Evolutionary conservation across 192 early-diverging fungal genomes (phyloP).

Genomic region (Backusella mclennaniae): DNA sequence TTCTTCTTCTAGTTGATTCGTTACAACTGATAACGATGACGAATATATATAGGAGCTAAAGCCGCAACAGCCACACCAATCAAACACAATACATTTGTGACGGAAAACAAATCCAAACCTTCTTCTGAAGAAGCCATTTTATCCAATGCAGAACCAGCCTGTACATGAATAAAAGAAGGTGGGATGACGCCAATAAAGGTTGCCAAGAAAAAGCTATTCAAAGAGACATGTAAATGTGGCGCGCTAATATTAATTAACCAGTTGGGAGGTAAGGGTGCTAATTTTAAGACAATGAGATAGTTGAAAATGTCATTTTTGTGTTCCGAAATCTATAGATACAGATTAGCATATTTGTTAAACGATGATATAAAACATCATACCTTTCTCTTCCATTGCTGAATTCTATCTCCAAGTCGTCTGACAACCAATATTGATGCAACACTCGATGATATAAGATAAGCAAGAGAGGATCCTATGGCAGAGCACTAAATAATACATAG

Average conservation of each 20-base stretch:
- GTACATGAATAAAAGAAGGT: conserved; percentile 53
- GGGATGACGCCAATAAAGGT: conserved; percentile 54
- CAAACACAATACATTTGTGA: conserved; percentile 42
- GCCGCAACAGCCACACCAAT: conserved; percentile 42
- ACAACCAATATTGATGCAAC: conserved; percentile 47
- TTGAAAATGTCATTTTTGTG: conserved; percentile 54
- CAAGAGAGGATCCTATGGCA: conserved; percentile 48
- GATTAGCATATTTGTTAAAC: background rate
- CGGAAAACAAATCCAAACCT: conserved; percentile 40
- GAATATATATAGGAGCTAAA: conserved; percentile 42
- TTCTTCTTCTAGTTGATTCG: no score
- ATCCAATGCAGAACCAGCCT: conserved; percentile 52
- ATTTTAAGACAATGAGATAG: conserved; percentile 52
- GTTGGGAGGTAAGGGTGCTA: conserved; percentile 56
- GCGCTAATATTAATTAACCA: conserved; percentile 58
- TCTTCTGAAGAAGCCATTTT: conserved; percentile 40
- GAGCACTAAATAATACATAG: conserved; percentile 41
- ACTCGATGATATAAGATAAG: conserved; percentile 50
- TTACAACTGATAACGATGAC: conserved; percentile 18
- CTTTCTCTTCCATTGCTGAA: conserved; percentile 46
- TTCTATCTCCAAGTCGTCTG: conserved; percentile 38
- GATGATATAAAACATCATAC: conserved; percentile 7
- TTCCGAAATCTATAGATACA: conserved; percentile 17
- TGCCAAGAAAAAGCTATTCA: conserved; percentile 48
- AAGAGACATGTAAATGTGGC: conserved; percentile 51